A percentile compares a stretch with the other conserved stretches of the same genome.
Conservation (phyloP, 768 basidiomycete species). For the Termitomyces sp. region DNA sequence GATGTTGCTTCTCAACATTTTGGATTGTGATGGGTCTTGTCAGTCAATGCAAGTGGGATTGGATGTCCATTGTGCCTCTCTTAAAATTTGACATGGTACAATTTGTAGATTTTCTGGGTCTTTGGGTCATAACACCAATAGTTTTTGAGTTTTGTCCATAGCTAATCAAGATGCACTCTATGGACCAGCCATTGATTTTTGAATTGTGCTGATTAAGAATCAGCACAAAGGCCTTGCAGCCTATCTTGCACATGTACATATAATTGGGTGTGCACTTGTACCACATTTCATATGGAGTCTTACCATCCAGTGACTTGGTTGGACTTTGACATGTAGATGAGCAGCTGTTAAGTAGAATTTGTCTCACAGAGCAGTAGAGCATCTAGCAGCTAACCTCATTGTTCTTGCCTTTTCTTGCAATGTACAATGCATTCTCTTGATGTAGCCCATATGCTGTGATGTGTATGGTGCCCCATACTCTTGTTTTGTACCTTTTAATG, state of each 20-base stretch:
- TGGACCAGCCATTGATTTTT: background rate
- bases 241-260: background rate
- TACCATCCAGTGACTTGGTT: background rate
- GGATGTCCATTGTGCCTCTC: background rate
- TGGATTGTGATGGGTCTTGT: background rate
- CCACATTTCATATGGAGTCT: background rate
- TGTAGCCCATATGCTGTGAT: background rate
- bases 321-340: background rate
- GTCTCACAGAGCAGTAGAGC: background rate
- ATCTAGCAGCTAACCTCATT: background rate
- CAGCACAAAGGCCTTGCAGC: background rate
- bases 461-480: background rate
- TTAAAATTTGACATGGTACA: background rate
- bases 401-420: background rate
- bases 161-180: background rate
- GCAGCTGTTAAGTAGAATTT: background rate
- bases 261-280: background rate
- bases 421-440: background rate
- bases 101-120: background rate
- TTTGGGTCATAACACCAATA: background rate
- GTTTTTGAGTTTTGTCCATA: background rate
- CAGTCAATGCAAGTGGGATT: background rate
- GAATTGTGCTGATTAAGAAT: background rate
- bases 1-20: no score
- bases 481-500: background rate